Base-by-base conservation (phyloP, 192 early-diverging fungal species). In the Backusella tuberculispora region DNA sequence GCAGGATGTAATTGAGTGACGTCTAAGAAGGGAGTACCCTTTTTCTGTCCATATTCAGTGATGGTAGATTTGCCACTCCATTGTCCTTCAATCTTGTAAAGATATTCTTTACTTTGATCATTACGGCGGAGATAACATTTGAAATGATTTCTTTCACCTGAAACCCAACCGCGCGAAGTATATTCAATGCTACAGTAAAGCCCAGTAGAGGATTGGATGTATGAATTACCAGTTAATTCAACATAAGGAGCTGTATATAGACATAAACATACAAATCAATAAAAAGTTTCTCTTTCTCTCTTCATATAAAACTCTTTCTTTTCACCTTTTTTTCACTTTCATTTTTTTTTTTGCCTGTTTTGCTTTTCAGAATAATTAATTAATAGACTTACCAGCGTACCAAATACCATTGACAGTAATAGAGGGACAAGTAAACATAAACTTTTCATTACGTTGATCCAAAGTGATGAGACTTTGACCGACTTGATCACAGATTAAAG, bases 131-230 rank as follows among this genome's bases (percentile, higher is more conserved):
- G 68, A 63, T 80, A 83, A 66, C 87, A 90, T 66, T 89, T 89
- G 81, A 93, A 93, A 71, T 87, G 87, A 76, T 93, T 89, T 75
- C 92, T 89, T 44, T 91, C 89, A 71, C 93, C 93, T 10, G 90
- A 90, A 72, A 93, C 83, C 88, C 90, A 93, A 29, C 90, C 89
- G 66, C 88, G 90, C 37, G 89, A 87, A 67, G 83, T 77, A 79
- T 89, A 93, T 56, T 93, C 89, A 78, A 95, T 89, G 6, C 74
- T 72, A 34, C 69, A 74, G 21, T 80, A 80, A 10, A 80, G 50
- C 5, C 78, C 78, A 72, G 87, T 88, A 5, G 90, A 86, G 5
- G 88, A 89, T 74, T 85, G 86, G 66, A 92, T 91, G 66, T 83
- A 86, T 2, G 88, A 88, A 15, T 76, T 84, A 67, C 88, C 87